phyloP scores from a whole-genome alignment of 257 asterid genomes.

The Striga asiatica region DNA sequence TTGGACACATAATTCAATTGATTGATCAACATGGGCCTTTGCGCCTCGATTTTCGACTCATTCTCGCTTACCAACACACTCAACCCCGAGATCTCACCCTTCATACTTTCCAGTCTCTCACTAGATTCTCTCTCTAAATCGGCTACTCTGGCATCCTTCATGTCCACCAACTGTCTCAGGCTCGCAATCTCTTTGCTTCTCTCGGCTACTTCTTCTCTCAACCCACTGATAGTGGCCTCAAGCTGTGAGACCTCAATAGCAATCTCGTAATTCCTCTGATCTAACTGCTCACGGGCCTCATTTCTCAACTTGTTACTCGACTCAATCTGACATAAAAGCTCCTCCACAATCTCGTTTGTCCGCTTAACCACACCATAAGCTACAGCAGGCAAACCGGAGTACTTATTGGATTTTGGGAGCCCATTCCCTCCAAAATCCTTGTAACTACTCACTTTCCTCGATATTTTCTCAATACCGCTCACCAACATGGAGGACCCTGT shows the following conservation, averaged over 20 bases:
- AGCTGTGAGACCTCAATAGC: conserved; percentile 95
- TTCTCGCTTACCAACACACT: conserved; percentile 39
- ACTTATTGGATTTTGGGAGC: conserved; percentile 78
- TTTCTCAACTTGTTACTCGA: conserved; percentile 50
- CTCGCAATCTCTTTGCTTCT: conserved; percentile 39
- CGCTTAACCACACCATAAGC: conserved; percentile 92
- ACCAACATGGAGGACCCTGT: conserved; percentile 83
- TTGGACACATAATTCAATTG: conserved; percentile 58
- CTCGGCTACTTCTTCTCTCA: conserved; percentile 63
- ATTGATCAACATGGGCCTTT: conserved; percentile 59
- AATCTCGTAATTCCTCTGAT: conserved; percentile 91
- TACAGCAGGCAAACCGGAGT: conserved; percentile 80
- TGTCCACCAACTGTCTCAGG: conserved; percentile 35
- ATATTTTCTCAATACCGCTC: conserved; percentile 82
- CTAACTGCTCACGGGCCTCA: conserved; percentile 73
- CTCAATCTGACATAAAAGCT: conserved; percentile 69
- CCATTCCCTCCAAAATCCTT: conserved; percentile 71
- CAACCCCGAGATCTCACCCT: conserved; percentile 46
- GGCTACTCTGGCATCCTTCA: conserved; percentile 39
- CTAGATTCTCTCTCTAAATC: conserved; percentile 42
- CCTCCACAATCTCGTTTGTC: conserved; percentile 87
- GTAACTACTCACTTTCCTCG: conserved; percentile 62
- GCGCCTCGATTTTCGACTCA: conserved; percentile 50
- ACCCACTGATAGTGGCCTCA: conserved; percentile 65
- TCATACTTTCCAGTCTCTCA: conserved; percentile 37